phyloP scores from a whole-genome alignment of 1,139 yeast species.

The Candida sanyaensis region DNA sequence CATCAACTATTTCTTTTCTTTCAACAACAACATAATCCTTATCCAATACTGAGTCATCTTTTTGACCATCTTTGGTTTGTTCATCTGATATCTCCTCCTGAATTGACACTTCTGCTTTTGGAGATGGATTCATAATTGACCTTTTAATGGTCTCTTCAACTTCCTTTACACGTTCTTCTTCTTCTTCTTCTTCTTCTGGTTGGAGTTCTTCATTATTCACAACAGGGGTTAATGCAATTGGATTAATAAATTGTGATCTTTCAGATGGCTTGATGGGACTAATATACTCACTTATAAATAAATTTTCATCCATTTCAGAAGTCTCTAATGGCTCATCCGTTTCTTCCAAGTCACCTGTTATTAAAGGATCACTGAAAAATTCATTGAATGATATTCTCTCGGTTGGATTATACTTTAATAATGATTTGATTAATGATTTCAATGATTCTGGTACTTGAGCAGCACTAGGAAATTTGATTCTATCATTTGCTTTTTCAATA shows the following conservation, averaged over 20 bases:
- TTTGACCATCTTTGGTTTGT: slow-evolving; percentile 29
- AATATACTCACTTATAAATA: slow-evolving; percentile 81
- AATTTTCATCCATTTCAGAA: slow-evolving; percentile 70
- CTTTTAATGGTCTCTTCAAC: neutral
- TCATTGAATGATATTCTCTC: slow-evolving; percentile 88
- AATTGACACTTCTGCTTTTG: neutral
- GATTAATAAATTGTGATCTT: slow-evolving; percentile 20
- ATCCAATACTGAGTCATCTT: slow-evolving; percentile 56
- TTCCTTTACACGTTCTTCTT: neutral
- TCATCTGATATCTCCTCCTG: slow-evolving; percentile 27
- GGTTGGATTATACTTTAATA: slow-evolving; percentile 81
- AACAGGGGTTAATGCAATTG: slow-evolving; percentile 12
- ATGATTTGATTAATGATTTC: slow-evolving; percentile 67
- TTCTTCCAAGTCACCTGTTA: slow-evolving; percentile 47
- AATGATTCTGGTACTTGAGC: slow-evolving; percentile 64
- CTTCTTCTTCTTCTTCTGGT: too few relatives aligned
- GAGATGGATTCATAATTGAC: neutral
- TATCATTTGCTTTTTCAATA: slow-evolving; percentile 80
- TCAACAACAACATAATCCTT: slow-evolving; percentile 94
- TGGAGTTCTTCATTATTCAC: neutral
- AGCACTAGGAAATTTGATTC: slow-evolving; percentile 69
- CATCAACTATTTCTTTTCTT: slow-evolving; percentile 90
- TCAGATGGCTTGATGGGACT: slow-evolving; percentile 34
- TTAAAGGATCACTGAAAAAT: slow-evolving; percentile 69
- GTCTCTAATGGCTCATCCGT: slow-evolving; percentile 62